Evolutionary conservation across 495 filamentous ascomycete genomes (phyloP), one percentile per base, ranked within the genome.

Genomic region (Extremus antarcticus): DNA sequence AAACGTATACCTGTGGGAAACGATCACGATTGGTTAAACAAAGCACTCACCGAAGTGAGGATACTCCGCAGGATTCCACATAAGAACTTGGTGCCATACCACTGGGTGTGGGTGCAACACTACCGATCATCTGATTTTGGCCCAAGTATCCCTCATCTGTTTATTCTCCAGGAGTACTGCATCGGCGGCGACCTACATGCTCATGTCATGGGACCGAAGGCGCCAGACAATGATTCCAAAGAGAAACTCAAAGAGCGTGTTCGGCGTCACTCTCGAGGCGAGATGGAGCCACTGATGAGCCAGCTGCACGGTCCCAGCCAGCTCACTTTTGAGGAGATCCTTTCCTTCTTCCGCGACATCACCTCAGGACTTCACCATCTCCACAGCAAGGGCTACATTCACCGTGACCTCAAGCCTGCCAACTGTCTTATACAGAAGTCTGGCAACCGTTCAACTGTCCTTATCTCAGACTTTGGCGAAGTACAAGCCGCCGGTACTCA

Each of bases 401-500:
- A 98, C 63, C 81, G 92, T 43, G 92, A 98, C 67, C 76, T 98
- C 3, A 98, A 98, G 65, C 92, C 92, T 3, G 88, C 86, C 63
- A 98, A 98, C 64, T 98, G 92, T 60, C 75, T 98, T n/a, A 73
- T 98, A 1, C 86, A 92, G 59, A 73, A 80, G 43, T 84, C 84
- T 47, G 81, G 82, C 17, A 73, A 77, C 45, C n/a, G 39, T 7
- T 68, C 87, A 1, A 78, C 76, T 40, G 91, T 95, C 41, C 70
- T 98, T 35, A 92, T 98, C 25, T 96, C 90, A 66, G 92, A 98
- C 66, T 98, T 98, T 68, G 92, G 92, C 15, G 92, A 98, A 64
- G 89, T 95, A 0, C 92, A 98, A 65, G 73, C 80, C 2, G 86
- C 88, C 55, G 82, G 89, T 68, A 78, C 78, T 17, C 80, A 79